Percentiles rank a stretch among this genome's conserved stretches.
phyloP scores from a whole-genome alignment of 305 asterid genomes.

The Coffea humblotiana region DNA sequence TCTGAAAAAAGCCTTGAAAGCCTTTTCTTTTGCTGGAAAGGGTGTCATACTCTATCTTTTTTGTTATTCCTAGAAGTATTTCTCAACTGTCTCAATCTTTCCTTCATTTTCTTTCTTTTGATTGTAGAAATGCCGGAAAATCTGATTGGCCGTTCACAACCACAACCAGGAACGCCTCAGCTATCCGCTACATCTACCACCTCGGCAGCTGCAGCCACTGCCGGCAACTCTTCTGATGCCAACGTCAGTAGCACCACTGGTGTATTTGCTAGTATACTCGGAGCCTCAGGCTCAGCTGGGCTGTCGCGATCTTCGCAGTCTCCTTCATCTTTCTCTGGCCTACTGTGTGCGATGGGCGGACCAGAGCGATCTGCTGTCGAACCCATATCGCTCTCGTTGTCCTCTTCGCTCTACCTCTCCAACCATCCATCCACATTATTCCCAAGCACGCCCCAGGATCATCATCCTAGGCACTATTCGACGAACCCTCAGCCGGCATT shows the following conservation, averaged over 20 bases:
- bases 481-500: constrained; percentile 50
- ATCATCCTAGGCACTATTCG: constrained; percentile 34
- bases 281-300: constrained; percentile 34
- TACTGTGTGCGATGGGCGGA: constrained; percentile 40
- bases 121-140: constrained; percentile 61
- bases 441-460: constrained; percentile 42
- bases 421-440: constrained; percentile 37
- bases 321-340: constrained; percentile 40
- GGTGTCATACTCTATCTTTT: constrained; percentile 22
- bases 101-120: constrained; percentile 12
- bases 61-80: constrained; percentile 6
- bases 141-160: constrained; percentile 38
- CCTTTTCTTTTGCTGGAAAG: constrained; percentile 20
- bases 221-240: constrained; percentile 27
- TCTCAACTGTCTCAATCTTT: constrained; percentile 21
- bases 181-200: constrained; percentile 22
- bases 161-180: constrained; percentile 30
- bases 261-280: constrained; percentile 37
- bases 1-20: constrained; percentile 18
- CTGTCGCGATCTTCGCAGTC: constrained; percentile 30
- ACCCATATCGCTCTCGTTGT: constrained; percentile 62
- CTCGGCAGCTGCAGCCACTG: neutral
- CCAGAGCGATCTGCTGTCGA: constrained; percentile 32
- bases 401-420: constrained; percentile 49
- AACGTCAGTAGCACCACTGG: constrained; percentile 27